Base-by-base conservation (phyloP, 805 yeast genomes). In the Kazachstania bromeliacearum region DNA sequence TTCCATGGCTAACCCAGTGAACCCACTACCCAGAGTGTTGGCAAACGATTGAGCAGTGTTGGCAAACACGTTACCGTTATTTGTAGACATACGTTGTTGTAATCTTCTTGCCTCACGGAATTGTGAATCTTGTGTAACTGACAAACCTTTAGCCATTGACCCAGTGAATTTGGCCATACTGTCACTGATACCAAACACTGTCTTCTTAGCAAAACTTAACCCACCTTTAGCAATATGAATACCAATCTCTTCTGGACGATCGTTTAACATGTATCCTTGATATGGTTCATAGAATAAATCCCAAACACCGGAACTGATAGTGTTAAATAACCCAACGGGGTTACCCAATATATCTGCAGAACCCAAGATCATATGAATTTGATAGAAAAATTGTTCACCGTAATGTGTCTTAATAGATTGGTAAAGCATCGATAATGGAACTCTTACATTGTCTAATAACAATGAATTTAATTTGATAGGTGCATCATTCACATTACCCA, bases 271-370 rank as follows among this genome's bases (percentile, higher is more conserved):
- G 48, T 85, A 84, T 0, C 99, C 99, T 54, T 87, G 92, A 51
- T 89, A 92, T 3, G 99, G 99, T 54, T 89, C 97, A 55, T 92
- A 92, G 57, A 92, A 92, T 14, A 92, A 81, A 58, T 92, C 99
- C 74, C 87, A 73, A 8, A 92, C 92, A 35, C 99, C 99, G 0
- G 96, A 85, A 39, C 95, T 79, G 39, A 92, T 67, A 47, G 87
- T 88, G 56, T 85, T 92, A 65, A 92, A 92, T 42, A 92, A 64
- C 1, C 98, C 98, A 20, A 94, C 97, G 0, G 99, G 99, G 47
- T 94, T 92, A 16, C 98, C 99, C 34, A 92, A 63, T 46, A 92
- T 75, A 60, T 94, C 98, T 0, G 97, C 98, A 14, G 96, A 85
- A 0, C 99, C 99, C 23, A 94, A 64, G 30, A 92, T 78, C 57